Percentiles rank a stretch among this genome's conserved stretches.
Evolutionary conservation across 176 grass and related monocot species (phyloP).

Genomic region (Canna indica): DNA sequence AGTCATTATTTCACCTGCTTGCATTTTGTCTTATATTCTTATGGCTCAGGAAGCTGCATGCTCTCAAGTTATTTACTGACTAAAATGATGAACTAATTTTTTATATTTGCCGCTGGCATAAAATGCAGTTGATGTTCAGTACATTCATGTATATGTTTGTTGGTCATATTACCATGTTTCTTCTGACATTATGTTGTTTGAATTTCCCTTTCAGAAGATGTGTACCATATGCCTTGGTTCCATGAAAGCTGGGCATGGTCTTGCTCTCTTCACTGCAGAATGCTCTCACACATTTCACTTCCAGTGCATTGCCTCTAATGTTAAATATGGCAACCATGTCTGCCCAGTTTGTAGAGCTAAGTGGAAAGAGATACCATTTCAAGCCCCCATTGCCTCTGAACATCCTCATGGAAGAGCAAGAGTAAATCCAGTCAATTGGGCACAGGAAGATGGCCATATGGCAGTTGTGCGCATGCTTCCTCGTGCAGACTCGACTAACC

Average conservation of each 20-base stretch:
- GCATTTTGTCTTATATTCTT: not conserved
- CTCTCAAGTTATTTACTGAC: not conserved
- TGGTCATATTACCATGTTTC: not conserved
- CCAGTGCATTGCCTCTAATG: conserved; percentile 85
- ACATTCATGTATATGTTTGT: no score
- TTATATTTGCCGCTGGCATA: not conserved
- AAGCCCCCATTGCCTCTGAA: conserved; percentile 34
- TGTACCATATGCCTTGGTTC: conserved; percentile 82
- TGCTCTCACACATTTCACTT: conserved; percentile 95
- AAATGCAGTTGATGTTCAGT: not conserved
- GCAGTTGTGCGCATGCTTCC: conserved; percentile 32
- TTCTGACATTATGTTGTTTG: conserved; percentile 17
- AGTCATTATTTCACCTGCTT: not conserved
- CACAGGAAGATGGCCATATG: conserved; percentile 41
- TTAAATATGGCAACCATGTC: conserved; percentile 77
- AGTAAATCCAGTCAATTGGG: conserved; percentile 22
- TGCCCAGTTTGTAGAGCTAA: conserved; percentile 85
- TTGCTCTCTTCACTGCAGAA: conserved; percentile 88
- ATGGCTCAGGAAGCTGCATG: not conserved
- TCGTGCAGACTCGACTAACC: conserved; percentile 17
- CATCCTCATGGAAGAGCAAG: conserved; percentile 33
- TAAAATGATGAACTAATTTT: no score
- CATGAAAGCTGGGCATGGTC: conserved; percentile 72
- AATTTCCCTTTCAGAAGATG: conserved; percentile 45
- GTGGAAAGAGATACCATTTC: conserved; percentile 87